Conservation (phyloP, 306 rosid genomes). For the Oemleria cerasiformis region DNA sequence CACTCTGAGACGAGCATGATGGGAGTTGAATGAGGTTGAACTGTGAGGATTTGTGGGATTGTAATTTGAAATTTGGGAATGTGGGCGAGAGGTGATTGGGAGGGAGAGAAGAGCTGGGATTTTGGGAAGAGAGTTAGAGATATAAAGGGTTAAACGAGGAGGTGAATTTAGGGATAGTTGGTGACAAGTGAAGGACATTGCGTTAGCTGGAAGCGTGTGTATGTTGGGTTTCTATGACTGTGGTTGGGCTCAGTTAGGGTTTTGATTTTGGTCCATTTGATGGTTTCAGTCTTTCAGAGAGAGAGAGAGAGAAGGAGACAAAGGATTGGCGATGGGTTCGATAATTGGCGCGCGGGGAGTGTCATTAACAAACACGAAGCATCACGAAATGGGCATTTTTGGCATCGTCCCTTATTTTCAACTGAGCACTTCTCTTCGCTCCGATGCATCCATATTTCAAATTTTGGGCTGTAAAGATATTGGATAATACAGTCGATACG, state of each 20-base stretch:
- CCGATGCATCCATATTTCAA: no score
- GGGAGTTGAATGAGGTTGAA: slow-evolving; percentile 22
- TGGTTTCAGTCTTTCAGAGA: neutral
- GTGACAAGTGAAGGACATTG: slow-evolving; percentile 53
- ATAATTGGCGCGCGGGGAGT: slow-evolving; percentile 24
- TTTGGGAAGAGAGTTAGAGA: slow-evolving; percentile 18
- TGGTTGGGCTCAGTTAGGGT: slow-evolving; percentile 3
- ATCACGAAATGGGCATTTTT: neutral
- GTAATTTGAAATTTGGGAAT: slow-evolving; percentile 27
- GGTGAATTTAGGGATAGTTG: slow-evolving; percentile 32
- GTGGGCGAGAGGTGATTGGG: slow-evolving; percentile 31
- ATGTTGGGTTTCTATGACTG: neutral
- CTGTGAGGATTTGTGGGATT: slow-evolving; percentile 6
- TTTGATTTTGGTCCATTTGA: slow-evolving; percentile 13
- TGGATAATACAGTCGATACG: no score
- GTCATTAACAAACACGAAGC: neutral
- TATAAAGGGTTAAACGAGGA: slow-evolving; percentile 33
- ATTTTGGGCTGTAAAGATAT: no score
- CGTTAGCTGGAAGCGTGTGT: neutral
- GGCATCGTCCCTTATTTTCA: neutral
- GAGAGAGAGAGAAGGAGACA: neutral
- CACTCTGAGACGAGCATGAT: slow-evolving; percentile 20
- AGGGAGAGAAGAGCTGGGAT: slow-evolving; percentile 24
- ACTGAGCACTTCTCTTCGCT: no score
- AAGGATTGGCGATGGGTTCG: slow-evolving; percentile 24